A percentile compares a stretch with the other conserved stretches of the same genome.
phyloP scores from a whole-genome alignment of 1,284 basidiomycete genomes.

The Fomitopsis pinicola region DNA sequence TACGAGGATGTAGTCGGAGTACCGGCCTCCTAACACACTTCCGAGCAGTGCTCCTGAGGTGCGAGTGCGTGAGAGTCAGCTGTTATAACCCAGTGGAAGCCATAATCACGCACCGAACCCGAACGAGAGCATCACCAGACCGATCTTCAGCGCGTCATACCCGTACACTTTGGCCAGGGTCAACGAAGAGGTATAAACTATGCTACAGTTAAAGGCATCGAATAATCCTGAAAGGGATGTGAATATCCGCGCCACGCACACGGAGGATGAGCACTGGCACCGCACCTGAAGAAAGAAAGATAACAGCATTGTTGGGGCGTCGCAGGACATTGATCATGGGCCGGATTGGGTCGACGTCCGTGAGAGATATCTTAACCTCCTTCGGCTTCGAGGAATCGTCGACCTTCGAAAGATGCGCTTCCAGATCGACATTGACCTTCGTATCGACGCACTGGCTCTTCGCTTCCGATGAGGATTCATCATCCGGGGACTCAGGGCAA shows the following conservation, averaged over 20 bases:
- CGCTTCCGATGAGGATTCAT: neutral
- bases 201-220: constrained; percentile 70
- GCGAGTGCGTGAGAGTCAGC: neutral
- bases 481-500: neutral
- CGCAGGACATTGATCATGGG: constrained; percentile 57
- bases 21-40: constrained; percentile 72
- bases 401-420: neutral
- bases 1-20: constrained; percentile 64
- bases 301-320: constrained; percentile 61
- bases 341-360: constrained; percentile 70
- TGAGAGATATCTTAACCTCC: constrained; percentile 52
- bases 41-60: constrained; percentile 59
- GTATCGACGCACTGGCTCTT: neutral
- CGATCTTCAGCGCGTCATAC: constrained; percentile 69
- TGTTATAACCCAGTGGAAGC: neutral
- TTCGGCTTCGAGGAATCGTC: constrained; percentile 11
- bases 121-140: constrained; percentile 70
- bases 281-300: constrained; percentile 68
- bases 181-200: constrained; percentile 68
- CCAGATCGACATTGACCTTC: neutral
- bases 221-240: constrained; percentile 43
- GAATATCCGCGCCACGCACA: neutral
- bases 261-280: constrained; percentile 3
- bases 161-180: constrained; percentile 61
- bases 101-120: constrained; percentile 49